phyloP scores from a whole-genome alignment of 345 rosid species.

The Boechera divaricarpa region DNA sequence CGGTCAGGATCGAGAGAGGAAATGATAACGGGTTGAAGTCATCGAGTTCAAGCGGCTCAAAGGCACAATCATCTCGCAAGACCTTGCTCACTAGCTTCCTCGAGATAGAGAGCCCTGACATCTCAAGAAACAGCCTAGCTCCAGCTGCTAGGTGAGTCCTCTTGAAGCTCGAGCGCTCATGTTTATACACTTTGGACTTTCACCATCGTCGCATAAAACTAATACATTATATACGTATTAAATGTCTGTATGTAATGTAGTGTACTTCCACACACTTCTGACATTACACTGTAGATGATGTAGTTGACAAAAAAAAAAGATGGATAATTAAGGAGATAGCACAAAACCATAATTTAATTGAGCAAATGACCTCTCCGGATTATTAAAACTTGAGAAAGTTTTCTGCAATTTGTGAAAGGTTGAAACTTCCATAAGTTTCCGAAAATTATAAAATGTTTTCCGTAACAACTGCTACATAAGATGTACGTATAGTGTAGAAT shows the following conservation, averaged over 20 bases:
- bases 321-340: neutral
- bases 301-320: neutral
- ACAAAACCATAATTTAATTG: neutral
- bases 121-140: slow-evolving; percentile 65
- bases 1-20: slow-evolving; percentile 77
- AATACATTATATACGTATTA: neutral
- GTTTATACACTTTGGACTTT: neutral
- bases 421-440: no score
- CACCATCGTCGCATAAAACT: neutral
- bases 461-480: no score
- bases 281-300: slow-evolving; percentile 2
- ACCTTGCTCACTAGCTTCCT: slow-evolving; percentile 91
- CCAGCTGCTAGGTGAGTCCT: slow-evolving; percentile 77
- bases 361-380: no score
- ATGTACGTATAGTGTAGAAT: no score
- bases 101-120: slow-evolving; percentile 83
- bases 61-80: slow-evolving; percentile 77
- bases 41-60: slow-evolving; percentile 51
- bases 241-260: slow-evolving; percentile 19
- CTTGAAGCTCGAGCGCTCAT: slow-evolving; percentile 23
- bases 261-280: neutral
- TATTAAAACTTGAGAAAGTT: no score
- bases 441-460: no score
- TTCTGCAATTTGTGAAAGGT: no score
- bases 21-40: slow-evolving; percentile 49